Evolutionary conservation across 2,329 filamentous ascomycete genomes (phyloP).

Genomic region (Ascosphaera apis): DNA sequence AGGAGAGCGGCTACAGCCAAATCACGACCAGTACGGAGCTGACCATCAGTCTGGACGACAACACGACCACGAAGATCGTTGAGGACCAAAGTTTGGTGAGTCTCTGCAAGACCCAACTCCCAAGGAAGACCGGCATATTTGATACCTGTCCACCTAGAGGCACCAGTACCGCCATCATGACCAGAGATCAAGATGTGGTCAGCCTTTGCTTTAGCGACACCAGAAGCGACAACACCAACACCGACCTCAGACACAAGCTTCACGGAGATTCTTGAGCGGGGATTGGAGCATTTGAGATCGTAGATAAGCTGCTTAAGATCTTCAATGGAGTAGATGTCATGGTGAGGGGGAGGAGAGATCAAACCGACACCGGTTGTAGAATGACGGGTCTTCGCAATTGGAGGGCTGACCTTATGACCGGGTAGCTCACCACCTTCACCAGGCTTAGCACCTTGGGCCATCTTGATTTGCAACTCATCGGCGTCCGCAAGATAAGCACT

Average conservation of each 20-base stretch:
- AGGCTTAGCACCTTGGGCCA: constrained; percentile 95
- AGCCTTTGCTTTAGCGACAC: constrained; percentile 92
- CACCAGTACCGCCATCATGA: constrained; percentile 90
- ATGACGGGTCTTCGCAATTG: constrained; percentile 83
- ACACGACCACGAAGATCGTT: constrained; percentile 92
- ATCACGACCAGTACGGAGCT: constrained; percentile 77
- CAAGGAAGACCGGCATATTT: constrained; percentile 93
- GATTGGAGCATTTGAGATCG: constrained; percentile 90
- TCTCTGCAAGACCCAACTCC: constrained; percentile 91
- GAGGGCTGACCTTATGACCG: constrained; percentile 86
- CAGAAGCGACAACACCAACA: constrained; percentile 90
- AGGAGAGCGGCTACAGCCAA: constrained; percentile 85
- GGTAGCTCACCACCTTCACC: constrained; percentile 94
- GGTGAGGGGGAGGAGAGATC: constrained; percentile 86
- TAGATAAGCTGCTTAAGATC: constrained; percentile 96
- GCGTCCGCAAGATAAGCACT: constrained; percentile 86
- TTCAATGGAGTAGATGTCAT: constrained; percentile 97
- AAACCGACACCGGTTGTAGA: constrained; percentile 90
- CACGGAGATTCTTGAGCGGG: constrained; percentile 75
- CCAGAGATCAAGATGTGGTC: constrained; percentile 94
- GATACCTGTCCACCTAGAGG: constrained; percentile 94
- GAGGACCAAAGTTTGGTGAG: constrained; percentile 83
- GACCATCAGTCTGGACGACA: constrained; percentile 88
- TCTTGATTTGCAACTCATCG: constrained; percentile 96
- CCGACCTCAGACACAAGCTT: constrained; percentile 96